Conservation (phyloP, 2,329 filamentous ascomycete genomes). For the Pseudogymnoascus sp. region DNA sequence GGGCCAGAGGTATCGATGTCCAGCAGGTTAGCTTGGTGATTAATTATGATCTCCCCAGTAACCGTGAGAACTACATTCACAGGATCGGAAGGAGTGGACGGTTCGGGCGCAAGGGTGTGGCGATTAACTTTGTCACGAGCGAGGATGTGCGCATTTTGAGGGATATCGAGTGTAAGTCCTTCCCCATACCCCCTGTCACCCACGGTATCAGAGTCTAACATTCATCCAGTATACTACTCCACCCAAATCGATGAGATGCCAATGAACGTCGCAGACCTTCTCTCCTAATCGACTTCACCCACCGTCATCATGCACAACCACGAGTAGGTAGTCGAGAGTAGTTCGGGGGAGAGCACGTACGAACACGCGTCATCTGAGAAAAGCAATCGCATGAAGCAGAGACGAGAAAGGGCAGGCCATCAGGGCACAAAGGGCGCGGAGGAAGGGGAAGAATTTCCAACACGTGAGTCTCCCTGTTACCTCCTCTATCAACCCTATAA, state of each 20-base stretch:
- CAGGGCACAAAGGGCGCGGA: constrained; percentile 8
- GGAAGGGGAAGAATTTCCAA: constrained; percentile 10
- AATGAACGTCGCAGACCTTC: constrained; percentile 55
- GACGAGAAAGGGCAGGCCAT: background rate
- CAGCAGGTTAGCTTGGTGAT: constrained; percentile 98
- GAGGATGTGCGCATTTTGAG: constrained; percentile 96
- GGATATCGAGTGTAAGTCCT: constrained; percentile 80
- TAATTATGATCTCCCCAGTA: constrained; percentile 97
- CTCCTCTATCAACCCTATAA: too few relatives aligned
- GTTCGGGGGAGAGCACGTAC: too few relatives aligned
- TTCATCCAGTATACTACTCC: constrained; percentile 58
- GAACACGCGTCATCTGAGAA: background rate
- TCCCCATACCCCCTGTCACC: too few relatives aligned
- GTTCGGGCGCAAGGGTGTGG: constrained; percentile 96
- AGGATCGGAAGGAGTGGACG: constrained; percentile 91
- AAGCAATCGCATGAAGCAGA: background rate
- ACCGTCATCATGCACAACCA: background rate
- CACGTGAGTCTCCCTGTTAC: background rate
- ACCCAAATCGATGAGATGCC: constrained; percentile 78
- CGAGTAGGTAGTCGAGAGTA: background rate
- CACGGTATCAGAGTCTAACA: constrained; percentile 15
- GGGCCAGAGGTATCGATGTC: constrained; percentile 97
- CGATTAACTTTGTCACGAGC: constrained; percentile 98
- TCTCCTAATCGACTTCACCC: constrained; percentile 18
- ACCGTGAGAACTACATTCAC: constrained; percentile 99